phyloP scores from a whole-genome alignment of 306 rosid species.

The Glycine tomentella region DNA sequence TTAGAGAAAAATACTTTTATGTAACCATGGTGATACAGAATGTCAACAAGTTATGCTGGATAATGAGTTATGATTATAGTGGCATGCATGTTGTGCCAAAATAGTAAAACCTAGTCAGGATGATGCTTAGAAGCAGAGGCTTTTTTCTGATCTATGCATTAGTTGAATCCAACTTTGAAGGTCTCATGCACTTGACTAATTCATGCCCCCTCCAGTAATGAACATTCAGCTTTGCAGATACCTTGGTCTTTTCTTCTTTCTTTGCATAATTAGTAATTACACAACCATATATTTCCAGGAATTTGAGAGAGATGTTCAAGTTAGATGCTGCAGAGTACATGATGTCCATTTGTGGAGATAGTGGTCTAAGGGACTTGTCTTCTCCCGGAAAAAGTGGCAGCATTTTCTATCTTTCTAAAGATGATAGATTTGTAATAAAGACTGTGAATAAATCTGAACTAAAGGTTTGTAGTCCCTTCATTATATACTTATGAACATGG shows the following conservation, averaged over 20 bases:
- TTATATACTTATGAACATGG: neutral
- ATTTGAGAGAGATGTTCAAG: conserved; percentile 94
- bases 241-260: neutral
- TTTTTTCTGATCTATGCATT: no score
- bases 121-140: neutral
- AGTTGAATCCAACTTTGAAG: no score
- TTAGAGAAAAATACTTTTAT: neutral
- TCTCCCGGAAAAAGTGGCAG: conserved; percentile 98
- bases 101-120: neutral
- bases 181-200: no score
- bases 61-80: no score
- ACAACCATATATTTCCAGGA: conserved; percentile 61
- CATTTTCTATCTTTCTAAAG: conserved; percentile 88
- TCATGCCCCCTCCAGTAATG: no score
- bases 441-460: conserved; percentile 77
- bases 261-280: neutral
- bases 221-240: no score
- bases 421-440: conserved; percentile 89
- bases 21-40: neutral
- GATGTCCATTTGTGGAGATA: conserved; percentile 94
- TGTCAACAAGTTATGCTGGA: no score
- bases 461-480: conserved; percentile 67
- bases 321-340: conserved; percentile 95
- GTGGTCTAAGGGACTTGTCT: conserved; percentile 81
- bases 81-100: neutral